These are phyloP conservation scores for Rhazya stricta DNA, from an alignment of 257 asterid species.

Conservation along the genomic window DNA sequence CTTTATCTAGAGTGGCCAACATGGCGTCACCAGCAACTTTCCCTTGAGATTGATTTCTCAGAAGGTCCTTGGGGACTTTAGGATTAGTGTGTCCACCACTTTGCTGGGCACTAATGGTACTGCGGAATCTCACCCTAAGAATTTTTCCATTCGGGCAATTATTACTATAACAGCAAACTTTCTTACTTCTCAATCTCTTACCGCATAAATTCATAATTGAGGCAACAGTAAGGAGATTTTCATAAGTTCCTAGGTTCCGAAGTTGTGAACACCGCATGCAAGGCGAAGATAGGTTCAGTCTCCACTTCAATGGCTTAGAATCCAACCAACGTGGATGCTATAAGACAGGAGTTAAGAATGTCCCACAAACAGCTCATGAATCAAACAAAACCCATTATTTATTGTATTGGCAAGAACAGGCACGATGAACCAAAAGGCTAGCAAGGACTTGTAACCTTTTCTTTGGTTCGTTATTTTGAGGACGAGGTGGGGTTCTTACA, in stretches of 20 bases:
- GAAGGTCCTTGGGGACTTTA: background rate
- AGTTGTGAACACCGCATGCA: too few species aligned
- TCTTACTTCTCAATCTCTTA: too few species aligned
- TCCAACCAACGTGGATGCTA: background rate
- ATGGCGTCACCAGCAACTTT: background rate
- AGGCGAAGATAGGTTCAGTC: too few species aligned
- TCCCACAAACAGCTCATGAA: conserved; percentile 10
- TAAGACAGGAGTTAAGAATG: background rate
- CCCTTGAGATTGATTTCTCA: background rate
- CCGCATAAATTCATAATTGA: too few species aligned
- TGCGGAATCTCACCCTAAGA: background rate
- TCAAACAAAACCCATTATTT: conserved; percentile 16
- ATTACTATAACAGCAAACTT: background rate
- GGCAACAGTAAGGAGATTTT: background rate
- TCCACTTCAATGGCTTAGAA: background rate
- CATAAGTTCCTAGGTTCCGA: too few species aligned
- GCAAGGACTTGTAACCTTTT: background rate
- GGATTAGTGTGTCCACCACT: background rate
- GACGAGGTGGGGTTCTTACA: background rate
- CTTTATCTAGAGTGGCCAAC: background rate
- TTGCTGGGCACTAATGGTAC: background rate
- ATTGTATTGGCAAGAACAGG: conserved; percentile 7
- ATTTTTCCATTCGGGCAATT: background rate
- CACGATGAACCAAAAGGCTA: conserved; percentile 3
- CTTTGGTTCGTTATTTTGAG: background rate